Evolutionary conservation across 73 alveolate genomes (phyloP).

Genomic region (Uronychia setigera): DNA sequence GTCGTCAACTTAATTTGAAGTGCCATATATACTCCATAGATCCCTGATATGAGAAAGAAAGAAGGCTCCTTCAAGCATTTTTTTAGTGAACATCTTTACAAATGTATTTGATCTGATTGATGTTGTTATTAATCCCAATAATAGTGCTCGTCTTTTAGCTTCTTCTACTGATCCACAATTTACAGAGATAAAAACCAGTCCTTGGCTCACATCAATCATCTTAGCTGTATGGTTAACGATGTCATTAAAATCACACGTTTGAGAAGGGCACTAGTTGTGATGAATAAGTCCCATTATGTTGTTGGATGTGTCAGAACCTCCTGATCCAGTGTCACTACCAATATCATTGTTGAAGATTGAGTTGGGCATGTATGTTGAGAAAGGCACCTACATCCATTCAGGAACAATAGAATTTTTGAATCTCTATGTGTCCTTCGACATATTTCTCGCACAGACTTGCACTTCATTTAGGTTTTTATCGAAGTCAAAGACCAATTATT

Average conservation of each 20-base stretch:
- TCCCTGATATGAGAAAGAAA: conserved; percentile 22
- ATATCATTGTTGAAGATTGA: too few relatives aligned
- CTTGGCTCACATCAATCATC: not conserved
- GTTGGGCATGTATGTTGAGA: not conserved
- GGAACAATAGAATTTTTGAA: conserved; percentile 30
- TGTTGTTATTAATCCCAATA: conserved; percentile 29
- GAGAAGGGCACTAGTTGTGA: conserved; percentile 6
- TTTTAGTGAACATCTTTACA: conserved; percentile 35
- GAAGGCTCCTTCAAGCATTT: conserved; percentile 16
- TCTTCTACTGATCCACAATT: conserved; percentile 33
- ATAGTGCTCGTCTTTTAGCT: conserved; percentile 50
- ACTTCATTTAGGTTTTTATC: conserved; percentile 13
- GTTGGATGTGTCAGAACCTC: not conserved
- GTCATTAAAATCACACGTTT: conserved; percentile 13
- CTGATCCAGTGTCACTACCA: not conserved
- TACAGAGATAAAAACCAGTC: conserved; percentile 16
- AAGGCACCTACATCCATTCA: conserved; percentile 20
- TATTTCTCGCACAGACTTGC: conserved; percentile 23
- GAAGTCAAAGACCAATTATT: conserved; percentile 23
- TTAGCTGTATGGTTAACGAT: conserved; percentile 8
- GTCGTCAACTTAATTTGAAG: not conserved
- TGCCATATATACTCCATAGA: conserved; percentile 20
- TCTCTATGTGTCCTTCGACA: not conserved
- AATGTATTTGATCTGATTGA: conserved; percentile 10
- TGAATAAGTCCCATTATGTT: conserved; percentile 30